Percentiles rank a stretch among this genome's conserved stretches.
These are phyloP conservation scores for Mortierella sp. DNA, from an alignment of 371 early-diverging fungal species.

Conservation along the genomic window DNA sequence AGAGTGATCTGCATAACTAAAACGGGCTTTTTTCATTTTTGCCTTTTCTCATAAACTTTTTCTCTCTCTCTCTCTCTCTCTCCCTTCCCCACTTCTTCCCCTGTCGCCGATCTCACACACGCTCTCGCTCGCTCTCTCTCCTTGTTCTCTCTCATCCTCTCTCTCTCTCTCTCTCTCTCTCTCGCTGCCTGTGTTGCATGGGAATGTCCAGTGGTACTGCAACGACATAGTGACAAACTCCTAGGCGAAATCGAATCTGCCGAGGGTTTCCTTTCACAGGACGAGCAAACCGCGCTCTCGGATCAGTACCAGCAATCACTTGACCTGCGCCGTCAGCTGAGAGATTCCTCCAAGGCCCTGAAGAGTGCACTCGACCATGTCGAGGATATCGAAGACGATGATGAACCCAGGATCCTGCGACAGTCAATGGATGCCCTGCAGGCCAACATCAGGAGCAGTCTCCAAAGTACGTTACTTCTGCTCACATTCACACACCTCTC, in stretches of 20 bases:
- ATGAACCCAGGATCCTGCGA: constrained; percentile 34
- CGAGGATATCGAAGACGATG: constrained; percentile 46
- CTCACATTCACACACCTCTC: no score
- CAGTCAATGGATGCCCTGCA: constrained; percentile 37
- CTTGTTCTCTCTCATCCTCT: background rate
- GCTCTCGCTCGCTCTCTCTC: background rate
- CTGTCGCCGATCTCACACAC: background rate
- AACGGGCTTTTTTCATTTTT: background rate
- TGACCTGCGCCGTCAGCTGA: constrained; percentile 29
- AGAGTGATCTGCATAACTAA: background rate
- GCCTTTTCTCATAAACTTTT: background rate
- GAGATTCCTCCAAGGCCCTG: constrained; percentile 21
- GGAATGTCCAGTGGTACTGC: constrained; percentile 17
- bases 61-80: background rate
- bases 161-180: background rate
- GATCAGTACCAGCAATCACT: constrained; percentile 28
- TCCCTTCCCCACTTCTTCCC: background rate
- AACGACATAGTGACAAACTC: constrained; percentile 28
- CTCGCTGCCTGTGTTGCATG: background rate
- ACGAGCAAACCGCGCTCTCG: constrained; percentile 11
- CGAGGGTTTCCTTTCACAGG: constrained; percentile 6
- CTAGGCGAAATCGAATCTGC: constrained; percentile 18
- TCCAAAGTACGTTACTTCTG: constrained; percentile 32
- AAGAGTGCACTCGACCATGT: constrained; percentile 35
- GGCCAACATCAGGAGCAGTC: constrained; percentile 19